phyloP scores from a whole-genome alignment of 805 yeast genomes.

The Sungouiella thailandica region DNA sequence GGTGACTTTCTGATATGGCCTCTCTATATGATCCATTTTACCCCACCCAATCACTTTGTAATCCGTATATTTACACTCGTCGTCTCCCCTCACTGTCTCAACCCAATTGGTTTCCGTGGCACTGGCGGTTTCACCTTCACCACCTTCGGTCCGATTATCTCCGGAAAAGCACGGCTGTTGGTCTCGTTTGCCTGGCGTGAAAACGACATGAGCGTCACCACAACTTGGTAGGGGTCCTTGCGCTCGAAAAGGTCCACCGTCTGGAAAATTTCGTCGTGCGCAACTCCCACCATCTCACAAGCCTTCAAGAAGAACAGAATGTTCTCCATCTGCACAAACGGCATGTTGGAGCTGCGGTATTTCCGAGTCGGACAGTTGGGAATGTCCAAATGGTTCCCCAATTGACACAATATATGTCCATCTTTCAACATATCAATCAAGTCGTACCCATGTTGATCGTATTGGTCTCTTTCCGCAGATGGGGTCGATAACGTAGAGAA shows the following conservation, averaged over 20 bases:
- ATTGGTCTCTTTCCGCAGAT: constrained; percentile 7
- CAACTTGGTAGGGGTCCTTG: constrained; percentile 72
- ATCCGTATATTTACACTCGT: no score
- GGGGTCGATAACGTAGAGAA: constrained; percentile 23
- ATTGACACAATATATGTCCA: constrained; percentile 43
- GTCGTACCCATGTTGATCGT: constrained; percentile 22
- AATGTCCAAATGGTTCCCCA: constrained; percentile 25
- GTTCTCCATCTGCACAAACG: constrained; percentile 79
- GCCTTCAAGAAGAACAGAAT: constrained; percentile 65
- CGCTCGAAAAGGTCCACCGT: constrained; percentile 71
- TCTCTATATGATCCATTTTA: no score
- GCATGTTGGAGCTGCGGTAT: constrained; percentile 62
- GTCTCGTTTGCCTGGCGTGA: constrained; percentile 60
- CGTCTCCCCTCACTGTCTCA: constrained; percentile 2
- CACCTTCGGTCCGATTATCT: constrained; percentile 38
- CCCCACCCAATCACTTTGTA: no score
- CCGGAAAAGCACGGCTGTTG: constrained; percentile 20
- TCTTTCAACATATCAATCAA: constrained; percentile 54
- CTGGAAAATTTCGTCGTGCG: constrained; percentile 77
- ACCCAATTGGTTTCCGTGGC: constrained; percentile 47
- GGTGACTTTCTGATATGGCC: no score
- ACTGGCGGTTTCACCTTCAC: constrained; percentile 45
- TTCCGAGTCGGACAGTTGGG: constrained; percentile 33
- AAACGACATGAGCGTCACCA: constrained; percentile 68
- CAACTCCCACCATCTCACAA: constrained; percentile 61